Percentiles rank a stretch among this genome's conserved stretches.
Evolutionary conservation across 2,329 filamentous ascomycete species (phyloP).

Genomic region (Mariannaea sp.): DNA sequence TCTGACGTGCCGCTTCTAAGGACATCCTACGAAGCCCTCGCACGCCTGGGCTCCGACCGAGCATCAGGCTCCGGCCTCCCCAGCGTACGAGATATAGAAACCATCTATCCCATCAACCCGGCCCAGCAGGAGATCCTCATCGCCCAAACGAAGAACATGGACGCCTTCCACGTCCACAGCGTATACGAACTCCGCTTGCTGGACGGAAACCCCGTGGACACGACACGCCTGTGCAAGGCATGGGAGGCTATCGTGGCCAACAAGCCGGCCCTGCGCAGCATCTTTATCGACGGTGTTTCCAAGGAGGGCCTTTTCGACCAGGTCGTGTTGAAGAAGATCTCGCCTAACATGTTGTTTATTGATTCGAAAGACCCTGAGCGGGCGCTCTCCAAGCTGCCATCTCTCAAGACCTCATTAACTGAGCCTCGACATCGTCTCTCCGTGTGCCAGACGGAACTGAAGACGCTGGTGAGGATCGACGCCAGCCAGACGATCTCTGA

Average conservation of each 20-base stretch:
- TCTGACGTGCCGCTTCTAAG: conserved; percentile 55
- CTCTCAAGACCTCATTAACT: conserved; percentile 43
- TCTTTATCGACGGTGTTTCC: conserved; percentile 57
- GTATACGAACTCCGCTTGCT: conserved; percentile 54
- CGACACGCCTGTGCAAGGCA: conserved; percentile 51
- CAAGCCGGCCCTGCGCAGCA: conserved; percentile 53
- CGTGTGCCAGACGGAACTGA: conserved; percentile 51
- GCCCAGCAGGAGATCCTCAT: conserved; percentile 56
- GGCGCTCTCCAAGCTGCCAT: conserved; percentile 48
- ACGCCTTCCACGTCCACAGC: conserved; percentile 50
- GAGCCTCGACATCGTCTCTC: conserved; percentile 56
- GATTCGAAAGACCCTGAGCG: conserved; percentile 48
- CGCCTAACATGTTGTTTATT: conserved; percentile 59
- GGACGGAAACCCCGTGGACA: conserved; percentile 47
- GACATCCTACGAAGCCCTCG: conserved; percentile 52
- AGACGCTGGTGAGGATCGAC: conserved; percentile 55
- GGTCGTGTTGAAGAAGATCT: conserved; percentile 52
- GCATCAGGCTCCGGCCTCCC: conserved; percentile 47
- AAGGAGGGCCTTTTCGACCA: conserved; percentile 56
- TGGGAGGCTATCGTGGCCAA: conserved; percentile 56
- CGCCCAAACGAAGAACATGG: conserved; percentile 48
- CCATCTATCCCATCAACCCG: conserved; percentile 53
- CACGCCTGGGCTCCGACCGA: conserved; percentile 50
- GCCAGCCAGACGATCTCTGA: conserved; percentile 58
- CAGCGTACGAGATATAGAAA: conserved; percentile 53